A percentile compares a stretch with the other conserved stretches of the same genome.
Conservation (phyloP, 148 eudicot genomes). For the Nyssa sinensis region DNA sequence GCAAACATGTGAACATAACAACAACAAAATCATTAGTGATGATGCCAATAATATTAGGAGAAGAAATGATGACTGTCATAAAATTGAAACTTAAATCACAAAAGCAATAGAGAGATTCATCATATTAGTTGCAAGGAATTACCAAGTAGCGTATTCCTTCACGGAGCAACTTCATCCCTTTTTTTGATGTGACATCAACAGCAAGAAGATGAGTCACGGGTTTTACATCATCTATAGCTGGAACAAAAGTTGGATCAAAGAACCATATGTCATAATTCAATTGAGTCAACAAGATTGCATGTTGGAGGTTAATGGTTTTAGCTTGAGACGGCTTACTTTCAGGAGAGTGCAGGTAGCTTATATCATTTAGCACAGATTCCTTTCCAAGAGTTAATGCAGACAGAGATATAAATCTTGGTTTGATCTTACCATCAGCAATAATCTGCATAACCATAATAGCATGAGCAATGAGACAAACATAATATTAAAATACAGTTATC, state of each 20-base stretch:
- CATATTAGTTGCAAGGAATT: conserved; percentile 19
- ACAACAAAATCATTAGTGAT: neutral
- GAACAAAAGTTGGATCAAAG: conserved; percentile 21
- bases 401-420: conserved; percentile 77
- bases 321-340: conserved; percentile 55
- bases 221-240: conserved; percentile 86
- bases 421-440: conserved; percentile 74
- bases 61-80: conserved; percentile 5
- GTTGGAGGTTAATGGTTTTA: conserved; percentile 6
- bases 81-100: conserved; percentile 4
- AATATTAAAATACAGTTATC: neutral
- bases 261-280: conserved; percentile 16
- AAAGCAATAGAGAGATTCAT: neutral
- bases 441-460: conserved; percentile 51
- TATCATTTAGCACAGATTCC: conserved; percentile 64
- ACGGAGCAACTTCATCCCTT: conserved; percentile 71
- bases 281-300: conserved; percentile 8
- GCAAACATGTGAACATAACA: conserved; percentile 4
- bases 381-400: conserved; percentile 56
- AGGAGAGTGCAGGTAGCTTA: conserved; percentile 77
- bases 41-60: neutral
- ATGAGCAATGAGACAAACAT: conserved; percentile 11
- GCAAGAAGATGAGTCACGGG: conserved; percentile 93
- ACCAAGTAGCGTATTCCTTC: conserved; percentile 94
- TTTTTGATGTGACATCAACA: conserved; percentile 67